phyloP scores from a whole-genome alignment of 2,329 filamentous ascomycete genomes.

The Rhynchosporium secalis region DNA sequence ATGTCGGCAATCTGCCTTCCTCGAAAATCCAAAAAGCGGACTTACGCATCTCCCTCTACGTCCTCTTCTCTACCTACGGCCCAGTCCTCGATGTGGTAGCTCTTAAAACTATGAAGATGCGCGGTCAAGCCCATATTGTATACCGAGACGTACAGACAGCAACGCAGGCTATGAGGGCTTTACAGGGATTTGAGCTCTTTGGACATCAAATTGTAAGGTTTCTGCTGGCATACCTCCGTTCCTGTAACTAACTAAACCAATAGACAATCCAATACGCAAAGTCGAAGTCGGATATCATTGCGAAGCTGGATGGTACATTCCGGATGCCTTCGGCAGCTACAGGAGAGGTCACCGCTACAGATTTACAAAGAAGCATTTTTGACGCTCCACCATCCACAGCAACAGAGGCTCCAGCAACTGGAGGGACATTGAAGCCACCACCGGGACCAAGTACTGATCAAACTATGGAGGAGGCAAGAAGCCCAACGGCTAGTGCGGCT shows the following conservation, averaged over 20 bases:
- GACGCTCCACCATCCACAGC: conserved; percentile 59
- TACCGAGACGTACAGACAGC: conserved; percentile 89
- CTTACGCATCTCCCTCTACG: conserved; percentile 83
- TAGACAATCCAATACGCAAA: conserved; percentile 92
- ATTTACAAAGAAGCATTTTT: conserved; percentile 79
- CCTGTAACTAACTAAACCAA: conserved; percentile 6
- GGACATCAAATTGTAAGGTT: conserved; percentile 77
- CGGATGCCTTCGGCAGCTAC: conserved; percentile 62
- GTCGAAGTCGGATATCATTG: conserved; percentile 81
- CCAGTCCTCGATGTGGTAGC: conserved; percentile 89
- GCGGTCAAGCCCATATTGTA: conserved; percentile 91
- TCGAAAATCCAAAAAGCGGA: conserved; percentile 89
- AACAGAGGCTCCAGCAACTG: conserved; percentile 44
- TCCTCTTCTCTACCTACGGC: conserved; percentile 91
- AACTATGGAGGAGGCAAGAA: conserved; percentile 52
- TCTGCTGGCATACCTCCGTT: background rate
- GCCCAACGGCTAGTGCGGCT: conserved; percentile 51
- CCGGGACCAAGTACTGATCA: conserved; percentile 48
- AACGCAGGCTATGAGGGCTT: conserved; percentile 86
- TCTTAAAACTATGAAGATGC: conserved; percentile 87
- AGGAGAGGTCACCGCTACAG: conserved; percentile 63
- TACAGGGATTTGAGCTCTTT: conserved; percentile 84
- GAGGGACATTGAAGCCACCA: conserved; percentile 48
- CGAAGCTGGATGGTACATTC: conserved; percentile 90
- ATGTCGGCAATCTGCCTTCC: conserved; percentile 81